phyloP scores from a whole-genome alignment of 2,329 filamentous ascomycete genomes.

The Thelonectria rubi region DNA sequence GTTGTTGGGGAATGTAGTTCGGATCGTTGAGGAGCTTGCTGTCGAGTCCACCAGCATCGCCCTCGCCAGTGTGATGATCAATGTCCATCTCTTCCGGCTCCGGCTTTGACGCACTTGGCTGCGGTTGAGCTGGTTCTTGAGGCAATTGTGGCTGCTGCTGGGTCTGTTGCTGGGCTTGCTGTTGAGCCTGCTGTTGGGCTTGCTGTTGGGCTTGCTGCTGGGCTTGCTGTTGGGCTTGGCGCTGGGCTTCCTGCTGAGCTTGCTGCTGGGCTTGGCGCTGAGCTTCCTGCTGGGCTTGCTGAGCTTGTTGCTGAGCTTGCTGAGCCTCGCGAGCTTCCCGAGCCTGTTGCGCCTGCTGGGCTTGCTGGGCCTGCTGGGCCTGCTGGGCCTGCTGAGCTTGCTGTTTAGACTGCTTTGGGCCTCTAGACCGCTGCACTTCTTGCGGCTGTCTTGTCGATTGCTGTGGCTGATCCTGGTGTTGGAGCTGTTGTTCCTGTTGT shows the following conservation, averaged over 20 bases:
- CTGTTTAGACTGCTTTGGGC: conserved; percentile 42
- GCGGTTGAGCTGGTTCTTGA: conserved; percentile 34
- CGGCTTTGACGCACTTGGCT: conserved; percentile 47
- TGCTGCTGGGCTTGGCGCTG: conserved; percentile 35
- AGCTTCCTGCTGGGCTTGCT: conserved; percentile 30
- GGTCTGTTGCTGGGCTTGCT: conserved; percentile 30
- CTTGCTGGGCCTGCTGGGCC: conserved; percentile 29
- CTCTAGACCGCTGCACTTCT: conserved; percentile 41
- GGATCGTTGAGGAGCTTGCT: conserved; percentile 59
- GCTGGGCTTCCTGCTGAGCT: neutral
- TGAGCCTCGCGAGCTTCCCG: conserved; percentile 40
- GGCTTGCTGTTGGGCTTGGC: conserved; percentile 37
- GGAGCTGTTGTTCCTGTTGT: conserved; percentile 39
- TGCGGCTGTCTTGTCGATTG: conserved; percentile 46
- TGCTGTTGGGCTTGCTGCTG: conserved; percentile 38
- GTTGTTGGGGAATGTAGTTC: conserved; percentile 62
- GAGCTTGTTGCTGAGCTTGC: conserved; percentile 29
- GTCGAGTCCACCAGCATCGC: conserved; percentile 54
- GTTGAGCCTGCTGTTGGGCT: conserved; percentile 40
- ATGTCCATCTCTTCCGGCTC: conserved; percentile 63
- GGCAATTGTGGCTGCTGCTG: conserved; percentile 36
- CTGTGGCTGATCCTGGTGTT: conserved; percentile 44
- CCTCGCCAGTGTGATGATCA: conserved; percentile 59
- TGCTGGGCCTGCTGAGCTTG: conserved; percentile 28
- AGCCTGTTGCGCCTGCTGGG: conserved; percentile 43